phyloP scores from a whole-genome alignment of 352 stramenopile species.

The Achlya hypogyna region DNA sequence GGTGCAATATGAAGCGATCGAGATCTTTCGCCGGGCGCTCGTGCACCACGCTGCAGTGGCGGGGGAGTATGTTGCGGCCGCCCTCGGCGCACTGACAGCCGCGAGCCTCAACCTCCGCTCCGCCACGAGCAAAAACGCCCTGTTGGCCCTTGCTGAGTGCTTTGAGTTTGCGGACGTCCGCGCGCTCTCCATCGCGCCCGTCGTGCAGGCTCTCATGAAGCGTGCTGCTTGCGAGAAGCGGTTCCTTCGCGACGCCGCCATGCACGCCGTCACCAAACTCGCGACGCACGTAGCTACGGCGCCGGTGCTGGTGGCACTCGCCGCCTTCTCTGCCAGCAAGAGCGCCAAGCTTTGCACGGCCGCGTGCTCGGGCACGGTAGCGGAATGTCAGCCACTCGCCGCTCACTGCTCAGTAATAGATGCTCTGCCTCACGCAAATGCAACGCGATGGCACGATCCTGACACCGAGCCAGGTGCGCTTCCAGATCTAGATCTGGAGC shows the following conservation, averaged over 20 bases:
- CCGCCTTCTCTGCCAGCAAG: slow-evolving; percentile 46
- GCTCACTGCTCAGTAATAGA: not conserved
- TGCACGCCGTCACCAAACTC: slow-evolving; percentile 32
- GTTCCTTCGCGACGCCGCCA: slow-evolving; percentile 54
- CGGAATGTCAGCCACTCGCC: not conserved
- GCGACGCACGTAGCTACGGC: slow-evolving; percentile 31
- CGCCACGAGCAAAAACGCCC: slow-evolving; percentile 55
- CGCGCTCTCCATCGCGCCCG: not conserved
- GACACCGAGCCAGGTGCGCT: not conserved
- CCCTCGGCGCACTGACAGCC: slow-evolving; percentile 31
- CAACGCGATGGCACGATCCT: not conserved
- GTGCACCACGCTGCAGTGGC: slow-evolving; percentile 36
- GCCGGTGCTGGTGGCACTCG: slow-evolving; percentile 30
- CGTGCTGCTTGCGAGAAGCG: slow-evolving; percentile 63
- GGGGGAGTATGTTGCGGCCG: slow-evolving; percentile 20
- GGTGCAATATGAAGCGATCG: slow-evolving; percentile 50
- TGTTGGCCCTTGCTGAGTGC: slow-evolving; percentile 50
- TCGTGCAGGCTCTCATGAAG: slow-evolving; percentile 49
- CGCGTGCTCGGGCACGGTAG: slow-evolving; percentile 7
- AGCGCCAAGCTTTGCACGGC: slow-evolving; percentile 42
- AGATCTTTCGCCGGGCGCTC: slow-evolving; percentile 37
- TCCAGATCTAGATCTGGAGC: too few relatives aligned
- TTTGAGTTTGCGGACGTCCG: slow-evolving; percentile 27
- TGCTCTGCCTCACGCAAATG: slow-evolving; percentile 12
- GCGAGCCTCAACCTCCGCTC: slow-evolving; percentile 60